These are phyloP conservation scores for Stygiomarasmius scandens DNA, from an alignment of 1,284 basidiomycete species.

Conservation along the genomic window DNA sequence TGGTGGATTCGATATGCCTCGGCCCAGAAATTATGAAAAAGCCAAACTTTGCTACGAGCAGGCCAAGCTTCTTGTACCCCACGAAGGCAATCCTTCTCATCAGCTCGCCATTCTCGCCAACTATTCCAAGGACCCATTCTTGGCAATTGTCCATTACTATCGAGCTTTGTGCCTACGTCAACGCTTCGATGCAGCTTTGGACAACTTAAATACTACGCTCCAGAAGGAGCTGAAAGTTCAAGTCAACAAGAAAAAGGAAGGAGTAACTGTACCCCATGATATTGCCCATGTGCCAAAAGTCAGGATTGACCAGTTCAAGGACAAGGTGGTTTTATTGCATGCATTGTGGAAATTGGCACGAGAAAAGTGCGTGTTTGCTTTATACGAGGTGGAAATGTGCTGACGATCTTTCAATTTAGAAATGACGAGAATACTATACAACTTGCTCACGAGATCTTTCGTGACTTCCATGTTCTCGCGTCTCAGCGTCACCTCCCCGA, in stretches of 20 bases:
- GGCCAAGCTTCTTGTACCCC: conserved; percentile 79
- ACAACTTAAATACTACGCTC: conserved; percentile 81
- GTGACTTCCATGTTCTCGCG: conserved; percentile 62
- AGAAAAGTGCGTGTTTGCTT: conserved; percentile 52
- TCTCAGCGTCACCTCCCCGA: conserved; percentile 72
- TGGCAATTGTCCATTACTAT: conserved; percentile 86
- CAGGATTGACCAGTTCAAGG: conserved; percentile 66
- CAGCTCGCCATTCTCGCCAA: conserved; percentile 93
- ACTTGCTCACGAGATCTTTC: conserved; percentile 49
- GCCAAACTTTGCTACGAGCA: conserved; percentile 85
- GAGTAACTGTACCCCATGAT: conserved; percentile 29
- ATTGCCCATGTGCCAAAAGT: conserved; percentile 41
- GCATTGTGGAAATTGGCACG: conserved; percentile 66
- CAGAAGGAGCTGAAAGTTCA: conserved; percentile 65
- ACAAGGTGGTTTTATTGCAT: conserved; percentile 73
- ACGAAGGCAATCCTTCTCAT: conserved; percentile 88
- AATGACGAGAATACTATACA: conserved; percentile 49
- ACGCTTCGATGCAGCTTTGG: conserved; percentile 86
- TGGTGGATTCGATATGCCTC: conserved; percentile 45
- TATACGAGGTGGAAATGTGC: conserved; percentile 6
- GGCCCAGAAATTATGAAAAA: conserved; percentile 70
- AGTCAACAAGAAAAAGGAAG: conserved; percentile 34
- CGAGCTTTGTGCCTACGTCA: conserved; percentile 86
- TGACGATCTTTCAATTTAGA: conserved; percentile 29
- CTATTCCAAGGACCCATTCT: conserved; percentile 83